These are phyloP conservation scores for Aphanoascus verrucosus DNA, from an alignment of 2,329 filamentous ascomycete species.

Conservation along the genomic window DNA sequence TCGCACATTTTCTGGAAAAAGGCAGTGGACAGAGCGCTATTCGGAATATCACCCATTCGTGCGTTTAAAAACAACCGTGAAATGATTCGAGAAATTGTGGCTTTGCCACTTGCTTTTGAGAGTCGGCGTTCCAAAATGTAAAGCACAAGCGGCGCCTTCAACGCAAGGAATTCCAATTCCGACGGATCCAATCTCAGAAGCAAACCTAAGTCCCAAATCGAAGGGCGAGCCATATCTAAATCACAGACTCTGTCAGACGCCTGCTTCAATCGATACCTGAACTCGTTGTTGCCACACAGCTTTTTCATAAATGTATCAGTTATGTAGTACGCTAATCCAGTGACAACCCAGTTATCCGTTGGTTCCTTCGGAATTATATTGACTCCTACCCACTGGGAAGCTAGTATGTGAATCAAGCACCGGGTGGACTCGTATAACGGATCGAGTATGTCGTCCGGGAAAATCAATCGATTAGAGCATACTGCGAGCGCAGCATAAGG, in stretches of 20 bases:
- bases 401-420: constrained; percentile 69
- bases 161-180: constrained; percentile 78
- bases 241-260: constrained; percentile 73
- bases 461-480: constrained; percentile 76
- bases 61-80: constrained; percentile 77
- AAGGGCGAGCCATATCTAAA: constrained; percentile 69
- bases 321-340: constrained; percentile 89
- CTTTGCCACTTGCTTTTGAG: constrained; percentile 74
- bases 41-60: constrained; percentile 65
- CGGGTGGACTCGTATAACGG: constrained; percentile 71
- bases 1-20: constrained; percentile 77
- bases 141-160: constrained; percentile 83
- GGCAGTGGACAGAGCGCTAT: constrained; percentile 60
- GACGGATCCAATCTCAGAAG: constrained; percentile 68
- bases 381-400: constrained; percentile 89
- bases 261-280: constrained; percentile 78
- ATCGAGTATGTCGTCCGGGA: constrained; percentile 75
- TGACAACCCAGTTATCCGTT: constrained; percentile 75
- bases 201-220: constrained; percentile 67
- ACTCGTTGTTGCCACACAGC: constrained; percentile 89
- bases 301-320: constrained; percentile 85
- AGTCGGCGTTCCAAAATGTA: constrained; percentile 89
- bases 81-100: constrained; percentile 74
- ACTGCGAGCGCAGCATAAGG: constrained; percentile 75
- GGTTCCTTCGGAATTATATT: constrained; percentile 76